Evolutionary conservation across 352 stramenopile genomes (phyloP).

Genomic region (Phytophthora macrochlamydospora): DNA sequence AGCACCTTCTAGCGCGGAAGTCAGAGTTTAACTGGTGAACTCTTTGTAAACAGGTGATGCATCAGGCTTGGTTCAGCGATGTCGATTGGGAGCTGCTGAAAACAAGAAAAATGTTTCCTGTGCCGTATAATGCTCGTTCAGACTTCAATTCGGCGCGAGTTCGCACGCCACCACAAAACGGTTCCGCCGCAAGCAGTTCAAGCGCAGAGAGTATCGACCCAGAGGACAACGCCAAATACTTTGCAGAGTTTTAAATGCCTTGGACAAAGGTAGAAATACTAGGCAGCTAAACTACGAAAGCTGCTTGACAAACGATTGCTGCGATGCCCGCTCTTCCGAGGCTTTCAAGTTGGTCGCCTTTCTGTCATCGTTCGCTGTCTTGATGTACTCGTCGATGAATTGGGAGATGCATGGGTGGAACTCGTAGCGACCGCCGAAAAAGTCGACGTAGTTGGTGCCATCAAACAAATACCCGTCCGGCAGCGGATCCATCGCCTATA

Average conservation of each 20-base stretch:
- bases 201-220: constrained; percentile 80
- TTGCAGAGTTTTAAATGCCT: constrained; percentile 62
- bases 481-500: constrained; percentile 65
- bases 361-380: constrained; percentile 43
- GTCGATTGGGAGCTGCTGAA: constrained; percentile 53
- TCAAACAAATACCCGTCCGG: constrained; percentile 78
- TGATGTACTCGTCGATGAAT: constrained; percentile 71
- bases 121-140: constrained; percentile 35
- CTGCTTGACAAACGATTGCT: constrained; percentile 47
- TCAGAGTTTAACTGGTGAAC: not conserved
- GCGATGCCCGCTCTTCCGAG: constrained; percentile 51
- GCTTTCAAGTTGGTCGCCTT: constrained; percentile 54
- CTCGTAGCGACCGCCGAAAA: constrained; percentile 70
- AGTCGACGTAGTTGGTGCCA: constrained; percentile 75
- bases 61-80: constrained; percentile 65
- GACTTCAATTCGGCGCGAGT: constrained; percentile 36
- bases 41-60: constrained; percentile 46
- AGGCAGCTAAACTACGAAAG: constrained; percentile 10
- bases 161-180: constrained; percentile 1
- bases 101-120: constrained; percentile 16
- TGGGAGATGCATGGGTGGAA: constrained; percentile 74
- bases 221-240: constrained; percentile 70
- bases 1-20: not conserved
- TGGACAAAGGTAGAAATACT: too few relatives aligned
- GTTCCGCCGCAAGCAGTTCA: constrained; percentile 31